Percentiles rank a stretch among this genome's conserved stretches.
Evolutionary conservation across 768 basidiomycete species (phyloP).

Genomic region (Phallus indusiatus): DNA sequence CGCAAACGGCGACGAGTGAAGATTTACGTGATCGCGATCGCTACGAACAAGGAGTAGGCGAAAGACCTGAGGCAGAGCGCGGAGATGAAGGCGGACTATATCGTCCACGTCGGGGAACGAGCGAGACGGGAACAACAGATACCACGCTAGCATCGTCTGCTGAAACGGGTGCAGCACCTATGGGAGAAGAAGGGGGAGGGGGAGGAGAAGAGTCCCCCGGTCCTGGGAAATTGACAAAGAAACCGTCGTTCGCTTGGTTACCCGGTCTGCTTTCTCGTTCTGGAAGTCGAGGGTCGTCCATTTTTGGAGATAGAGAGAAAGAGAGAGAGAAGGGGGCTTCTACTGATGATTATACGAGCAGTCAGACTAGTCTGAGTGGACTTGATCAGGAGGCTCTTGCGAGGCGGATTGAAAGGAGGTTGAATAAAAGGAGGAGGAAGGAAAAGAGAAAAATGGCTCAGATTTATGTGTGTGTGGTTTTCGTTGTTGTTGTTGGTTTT

Average conservation of each 20-base stretch:
- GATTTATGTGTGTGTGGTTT: conserved; percentile 54
- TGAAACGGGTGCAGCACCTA: neutral
- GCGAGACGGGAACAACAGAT: neutral
- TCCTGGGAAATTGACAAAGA: neutral
- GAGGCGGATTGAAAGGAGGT: neutral
- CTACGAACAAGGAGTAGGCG: neutral
- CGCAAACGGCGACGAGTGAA: neutral
- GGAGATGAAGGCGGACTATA: no score
- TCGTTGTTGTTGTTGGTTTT: neutral
- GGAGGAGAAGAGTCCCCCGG: conserved; percentile 10
- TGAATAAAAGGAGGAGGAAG: conserved; percentile 29
- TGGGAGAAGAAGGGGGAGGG: conserved; percentile 16
- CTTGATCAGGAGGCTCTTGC: conserved; percentile 12
- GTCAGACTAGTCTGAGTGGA: conserved; percentile 21
- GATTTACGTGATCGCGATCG: neutral
- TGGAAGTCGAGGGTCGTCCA: neutral
- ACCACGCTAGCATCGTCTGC: neutral
- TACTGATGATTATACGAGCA: conserved; percentile 13
- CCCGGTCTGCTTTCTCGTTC: neutral
- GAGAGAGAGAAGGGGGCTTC: neutral
- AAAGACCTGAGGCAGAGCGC: no score
- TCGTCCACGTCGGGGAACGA: neutral
- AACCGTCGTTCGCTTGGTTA: neutral
- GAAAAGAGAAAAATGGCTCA: conserved; percentile 63
- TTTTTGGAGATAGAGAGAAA: conserved; percentile 14